Conservation (phyloP, 495 filamentous ascomycete species). For the Xylaria nigripes region DNA sequence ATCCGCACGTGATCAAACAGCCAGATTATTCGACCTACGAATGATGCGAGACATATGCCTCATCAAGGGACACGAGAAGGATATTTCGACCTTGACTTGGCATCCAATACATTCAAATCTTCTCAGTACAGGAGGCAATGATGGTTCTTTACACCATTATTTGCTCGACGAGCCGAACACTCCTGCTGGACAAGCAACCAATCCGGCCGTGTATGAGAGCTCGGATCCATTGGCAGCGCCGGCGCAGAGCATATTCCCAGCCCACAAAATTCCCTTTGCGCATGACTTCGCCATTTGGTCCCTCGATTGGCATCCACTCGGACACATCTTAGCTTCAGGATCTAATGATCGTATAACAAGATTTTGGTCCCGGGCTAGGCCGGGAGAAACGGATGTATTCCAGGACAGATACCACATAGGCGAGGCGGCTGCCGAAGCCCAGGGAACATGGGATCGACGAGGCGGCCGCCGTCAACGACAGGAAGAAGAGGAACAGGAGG, state of each 20-base stretch:
- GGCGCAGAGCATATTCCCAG: slow-evolving; percentile 79
- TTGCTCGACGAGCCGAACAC: slow-evolving; percentile 84
- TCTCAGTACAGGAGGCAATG: slow-evolving; percentile 82
- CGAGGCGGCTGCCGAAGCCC: slow-evolving; percentile 83
- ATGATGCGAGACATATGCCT: slow-evolving; percentile 98
- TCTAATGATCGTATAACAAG: slow-evolving; percentile 94
- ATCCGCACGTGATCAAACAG: slow-evolving; percentile 83
- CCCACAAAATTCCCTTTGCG: slow-evolving; percentile 74
- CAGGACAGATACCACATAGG: slow-evolving; percentile 92
- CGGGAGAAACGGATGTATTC: slow-evolving; percentile 74
- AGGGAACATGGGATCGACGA: slow-evolving; percentile 84
- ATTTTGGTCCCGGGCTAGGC: slow-evolving; percentile 86
- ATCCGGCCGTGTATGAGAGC: slow-evolving; percentile 74
- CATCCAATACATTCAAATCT: slow-evolving; percentile 84
- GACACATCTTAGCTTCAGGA: slow-evolving; percentile 95
- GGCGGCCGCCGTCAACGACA: slow-evolving; percentile 69
- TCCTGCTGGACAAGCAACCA: slow-evolving; percentile 56
- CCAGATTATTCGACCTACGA: slow-evolving; percentile 84
- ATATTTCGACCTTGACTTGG: slow-evolving; percentile 86
- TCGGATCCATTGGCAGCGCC: slow-evolving; percentile 68
- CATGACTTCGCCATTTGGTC: slow-evolving; percentile 96
- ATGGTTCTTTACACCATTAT: slow-evolving; percentile 87
- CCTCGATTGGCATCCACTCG: slow-evolving; percentile 92
- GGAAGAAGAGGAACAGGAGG: slow-evolving; percentile 86
- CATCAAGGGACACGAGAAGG: slow-evolving; percentile 87